phyloP scores from a whole-genome alignment of 768 basidiomycete species.

The Nevesoporus exiguus region DNA sequence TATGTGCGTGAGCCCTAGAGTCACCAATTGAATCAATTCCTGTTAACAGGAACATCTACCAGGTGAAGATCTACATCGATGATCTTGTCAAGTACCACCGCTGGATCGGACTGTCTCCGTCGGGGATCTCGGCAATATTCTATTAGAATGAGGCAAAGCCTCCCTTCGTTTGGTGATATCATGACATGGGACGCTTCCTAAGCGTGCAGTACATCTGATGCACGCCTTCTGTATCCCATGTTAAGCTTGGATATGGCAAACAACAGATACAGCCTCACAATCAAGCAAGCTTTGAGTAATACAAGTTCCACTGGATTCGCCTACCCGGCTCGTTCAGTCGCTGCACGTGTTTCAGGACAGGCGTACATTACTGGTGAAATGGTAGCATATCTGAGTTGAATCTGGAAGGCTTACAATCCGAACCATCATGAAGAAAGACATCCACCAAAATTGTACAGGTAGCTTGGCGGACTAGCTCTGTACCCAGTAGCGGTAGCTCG shows the following conservation, averaged over 20 bases:
- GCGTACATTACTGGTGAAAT: slow-evolving; percentile 49
- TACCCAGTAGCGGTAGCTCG: slow-evolving; percentile 46
- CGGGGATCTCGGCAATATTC: slow-evolving; percentile 32
- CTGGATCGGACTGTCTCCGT: slow-evolving; percentile 38
- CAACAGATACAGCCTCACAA: slow-evolving; percentile 52
- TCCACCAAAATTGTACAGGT: slow-evolving; percentile 37
- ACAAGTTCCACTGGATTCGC: slow-evolving; percentile 70
- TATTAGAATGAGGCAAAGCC: slow-evolving; percentile 34
- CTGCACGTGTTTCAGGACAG: slow-evolving; percentile 47
- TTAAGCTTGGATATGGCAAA: slow-evolving; percentile 41
- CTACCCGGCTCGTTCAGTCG: slow-evolving; percentile 57
- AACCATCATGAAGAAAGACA: background rate
- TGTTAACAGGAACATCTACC: slow-evolving; percentile 2
- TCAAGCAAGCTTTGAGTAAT: slow-evolving; percentile 56
- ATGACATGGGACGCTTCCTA: slow-evolving; percentile 47
- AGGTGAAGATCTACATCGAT: slow-evolving; percentile 43
- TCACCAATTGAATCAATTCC: background rate
- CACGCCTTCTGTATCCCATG: background rate
- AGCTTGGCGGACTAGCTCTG: slow-evolving; percentile 53
- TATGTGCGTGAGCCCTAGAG: slow-evolving; percentile 28
- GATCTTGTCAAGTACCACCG: slow-evolving; percentile 41
- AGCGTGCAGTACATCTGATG: slow-evolving; percentile 28
- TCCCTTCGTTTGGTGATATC: slow-evolving; percentile 42
- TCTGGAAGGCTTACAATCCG: slow-evolving; percentile 50
- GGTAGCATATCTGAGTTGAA: slow-evolving; percentile 58